These are phyloP conservation scores for Talaromyces liani DNA, from an alignment of 495 filamentous ascomycete genomes.

Conservation along the genomic window DNA sequence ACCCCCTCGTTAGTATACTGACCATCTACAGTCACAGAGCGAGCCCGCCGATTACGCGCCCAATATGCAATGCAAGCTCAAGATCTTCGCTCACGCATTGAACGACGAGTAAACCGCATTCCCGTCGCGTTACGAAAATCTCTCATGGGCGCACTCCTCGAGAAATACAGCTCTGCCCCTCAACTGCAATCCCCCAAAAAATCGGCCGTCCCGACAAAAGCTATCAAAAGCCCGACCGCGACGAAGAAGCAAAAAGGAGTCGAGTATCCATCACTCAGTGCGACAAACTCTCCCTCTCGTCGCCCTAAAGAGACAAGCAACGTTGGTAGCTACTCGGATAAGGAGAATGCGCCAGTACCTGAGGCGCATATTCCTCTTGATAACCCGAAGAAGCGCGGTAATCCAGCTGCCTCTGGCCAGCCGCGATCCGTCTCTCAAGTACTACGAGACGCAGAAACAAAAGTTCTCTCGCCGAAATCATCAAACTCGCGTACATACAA, in stretches of 20 bases:
- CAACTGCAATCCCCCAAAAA: constrained; percentile 24
- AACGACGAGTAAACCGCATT: constrained; percentile 92
- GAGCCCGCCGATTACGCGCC: constrained; percentile 81
- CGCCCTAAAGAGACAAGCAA: constrained; percentile 36
- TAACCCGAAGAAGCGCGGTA: constrained; percentile 55
- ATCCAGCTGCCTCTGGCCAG: constrained; percentile 27
- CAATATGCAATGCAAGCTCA: constrained; percentile 85
- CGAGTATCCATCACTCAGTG: constrained; percentile 10
- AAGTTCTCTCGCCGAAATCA: constrained; percentile 72
- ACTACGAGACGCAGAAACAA: constrained; percentile 38
- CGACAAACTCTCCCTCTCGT: constrained; percentile 13
- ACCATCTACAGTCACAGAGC: constrained; percentile 65
- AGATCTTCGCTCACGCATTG: constrained; percentile 75
- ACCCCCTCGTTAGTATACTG: background rate
- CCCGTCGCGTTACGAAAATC: constrained; percentile 69
- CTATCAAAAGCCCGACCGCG: constrained; percentile 19
- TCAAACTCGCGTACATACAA: constrained; percentile 66
- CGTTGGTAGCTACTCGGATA: constrained; percentile 60
- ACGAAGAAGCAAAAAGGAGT: constrained; percentile 13
- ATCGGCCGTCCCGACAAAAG: constrained; percentile 23
- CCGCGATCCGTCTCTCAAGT: constrained; percentile 46
- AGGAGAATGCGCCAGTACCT: constrained; percentile 60
- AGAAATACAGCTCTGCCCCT: constrained; percentile 39
- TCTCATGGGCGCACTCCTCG: constrained; percentile 76
- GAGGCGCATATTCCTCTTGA: constrained; percentile 34